phyloP scores from a whole-genome alignment of 2,329 filamentous ascomycete species.

The Aspergillus fijiensis region DNA sequence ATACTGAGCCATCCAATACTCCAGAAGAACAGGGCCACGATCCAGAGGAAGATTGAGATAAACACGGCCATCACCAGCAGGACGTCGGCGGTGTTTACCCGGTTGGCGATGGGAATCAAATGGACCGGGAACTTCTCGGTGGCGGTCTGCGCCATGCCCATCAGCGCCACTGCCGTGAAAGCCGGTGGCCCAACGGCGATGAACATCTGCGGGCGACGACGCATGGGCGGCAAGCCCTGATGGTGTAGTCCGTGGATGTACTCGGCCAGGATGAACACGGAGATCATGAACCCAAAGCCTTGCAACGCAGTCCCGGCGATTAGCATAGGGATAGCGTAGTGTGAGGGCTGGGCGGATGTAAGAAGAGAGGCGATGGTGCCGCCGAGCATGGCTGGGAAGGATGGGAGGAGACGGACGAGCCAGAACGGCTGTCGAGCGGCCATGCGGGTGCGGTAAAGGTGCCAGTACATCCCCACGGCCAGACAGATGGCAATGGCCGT shows the following conservation, averaged over 20 bases:
- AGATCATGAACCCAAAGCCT: background rate
- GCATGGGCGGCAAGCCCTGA: background rate
- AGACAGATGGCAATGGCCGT: background rate
- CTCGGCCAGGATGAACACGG: background rate
- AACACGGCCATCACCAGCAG: background rate
- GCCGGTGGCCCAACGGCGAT: background rate
- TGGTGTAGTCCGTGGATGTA: background rate
- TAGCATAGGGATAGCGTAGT: background rate
- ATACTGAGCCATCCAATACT: background rate
- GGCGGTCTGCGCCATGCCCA: background rate
- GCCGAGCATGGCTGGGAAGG: constrained; percentile 1
- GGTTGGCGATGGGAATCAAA: background rate
- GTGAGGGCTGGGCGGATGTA: background rate
- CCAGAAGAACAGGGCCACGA: background rate
- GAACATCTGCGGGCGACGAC: background rate
- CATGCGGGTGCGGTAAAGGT: background rate
- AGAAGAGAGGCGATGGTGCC: background rate
- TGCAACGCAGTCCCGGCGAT: background rate
- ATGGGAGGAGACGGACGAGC: background rate
- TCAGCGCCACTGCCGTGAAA: background rate
- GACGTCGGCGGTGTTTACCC: background rate
- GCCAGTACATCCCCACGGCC: background rate
- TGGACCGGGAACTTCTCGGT: background rate
- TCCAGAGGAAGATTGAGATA: background rate
- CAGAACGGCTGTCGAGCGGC: background rate